Conservation (phyloP, 805 yeast species). For the Lachancea quebecensis region DNA sequence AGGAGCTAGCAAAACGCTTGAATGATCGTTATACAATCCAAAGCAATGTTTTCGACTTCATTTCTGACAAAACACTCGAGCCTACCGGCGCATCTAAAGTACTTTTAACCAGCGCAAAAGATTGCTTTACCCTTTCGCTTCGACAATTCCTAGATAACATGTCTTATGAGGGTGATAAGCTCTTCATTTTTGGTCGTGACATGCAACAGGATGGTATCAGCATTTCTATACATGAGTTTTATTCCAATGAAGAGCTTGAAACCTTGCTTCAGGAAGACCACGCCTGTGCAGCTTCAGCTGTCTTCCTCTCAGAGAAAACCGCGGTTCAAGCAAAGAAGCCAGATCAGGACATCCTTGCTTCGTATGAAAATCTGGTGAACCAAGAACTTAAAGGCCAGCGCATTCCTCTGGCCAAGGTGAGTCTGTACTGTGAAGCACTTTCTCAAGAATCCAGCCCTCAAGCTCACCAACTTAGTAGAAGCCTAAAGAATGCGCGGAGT, state of each 20-base stretch:
- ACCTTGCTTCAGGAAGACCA: constrained; percentile 1
- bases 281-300: background rate
- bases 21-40: constrained; percentile 30
- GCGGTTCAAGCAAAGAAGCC: too few species aligned
- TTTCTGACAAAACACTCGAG: constrained; percentile 48
- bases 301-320: background rate
- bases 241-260: constrained; percentile 47
- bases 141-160: constrained; percentile 25
- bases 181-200: constrained; percentile 1
- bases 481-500: background rate
- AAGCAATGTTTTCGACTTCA: constrained; percentile 34
- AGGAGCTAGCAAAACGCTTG: constrained; percentile 29
- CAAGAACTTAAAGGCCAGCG: background rate
- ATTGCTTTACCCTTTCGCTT: constrained; percentile 31
- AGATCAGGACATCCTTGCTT: background rate
- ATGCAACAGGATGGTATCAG: background rate
- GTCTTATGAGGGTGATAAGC: constrained; percentile 4
- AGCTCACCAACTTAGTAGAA: background rate
- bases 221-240: constrained; percentile 40
- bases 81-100: constrained; percentile 51
- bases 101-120: constrained; percentile 32
- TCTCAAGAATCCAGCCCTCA: background rate
- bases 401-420: background rate
- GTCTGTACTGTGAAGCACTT: constrained; percentile 2
- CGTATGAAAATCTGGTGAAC: constrained; percentile 31